Percentiles rank a stretch among this genome's conserved stretches.
These are phyloP conservation scores for Dalbergia cultrata DNA, from an alignment of 306 rosid species.

Conservation along the genomic window DNA sequence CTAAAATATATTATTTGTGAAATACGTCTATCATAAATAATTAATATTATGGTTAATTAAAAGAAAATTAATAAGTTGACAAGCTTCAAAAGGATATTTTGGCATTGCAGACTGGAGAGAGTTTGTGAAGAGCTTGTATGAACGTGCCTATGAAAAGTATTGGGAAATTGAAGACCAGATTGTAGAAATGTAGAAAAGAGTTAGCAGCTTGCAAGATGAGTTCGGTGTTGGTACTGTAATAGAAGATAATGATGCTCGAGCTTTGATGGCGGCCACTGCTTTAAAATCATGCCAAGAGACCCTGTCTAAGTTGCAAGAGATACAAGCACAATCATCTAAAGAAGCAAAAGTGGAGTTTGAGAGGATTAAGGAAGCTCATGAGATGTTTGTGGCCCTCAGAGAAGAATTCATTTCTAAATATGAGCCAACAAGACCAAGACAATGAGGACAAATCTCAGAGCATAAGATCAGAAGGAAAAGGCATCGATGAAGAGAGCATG, in stretches of 20 bases:
- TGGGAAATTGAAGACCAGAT: conserved; percentile 82
- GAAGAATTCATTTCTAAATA: conserved; percentile 59
- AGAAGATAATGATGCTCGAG: conserved; percentile 81
- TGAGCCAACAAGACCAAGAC: background rate
- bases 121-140: conserved; percentile 88
- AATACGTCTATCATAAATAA: too few relatives aligned
- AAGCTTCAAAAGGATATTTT: conserved; percentile 80
- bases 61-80: too few relatives aligned
- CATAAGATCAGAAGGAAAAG: conserved; percentile 32
- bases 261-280: conserved; percentile 86
- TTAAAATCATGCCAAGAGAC: conserved; percentile 81
- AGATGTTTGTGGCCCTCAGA: conserved; percentile 66
- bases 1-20: too few relatives aligned
- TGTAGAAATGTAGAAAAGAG: conserved; percentile 67
- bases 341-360: conserved; percentile 71
- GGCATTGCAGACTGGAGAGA: conserved; percentile 86
- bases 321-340: conserved; percentile 62
- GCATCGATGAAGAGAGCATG: conserved; percentile 49
- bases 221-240: conserved; percentile 70
- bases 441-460: conserved; percentile 25
- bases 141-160: conserved; percentile 69
- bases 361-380: conserved; percentile 64
- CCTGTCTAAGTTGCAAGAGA: conserved; percentile 61
- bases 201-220: conserved; percentile 81
- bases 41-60: too few relatives aligned